Evolutionary conservation across 202 grass and related monocot genomes (phyloP).

Genomic region (Carex arenaria): DNA sequence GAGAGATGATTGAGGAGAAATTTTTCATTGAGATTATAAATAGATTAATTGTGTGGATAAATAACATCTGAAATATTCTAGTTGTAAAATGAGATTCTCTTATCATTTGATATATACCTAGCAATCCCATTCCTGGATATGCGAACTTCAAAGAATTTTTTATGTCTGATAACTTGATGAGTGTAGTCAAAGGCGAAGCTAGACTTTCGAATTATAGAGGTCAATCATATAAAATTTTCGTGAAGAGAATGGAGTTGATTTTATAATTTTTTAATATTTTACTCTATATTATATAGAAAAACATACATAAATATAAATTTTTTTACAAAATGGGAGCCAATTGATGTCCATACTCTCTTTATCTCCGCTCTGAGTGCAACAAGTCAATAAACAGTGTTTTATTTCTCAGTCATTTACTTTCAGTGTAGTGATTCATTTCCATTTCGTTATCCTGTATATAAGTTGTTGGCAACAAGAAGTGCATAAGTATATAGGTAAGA

Average conservation of each 20-base stretch:
- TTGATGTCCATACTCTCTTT: no score
- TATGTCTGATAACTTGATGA: not conserved
- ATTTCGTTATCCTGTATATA: not conserved
- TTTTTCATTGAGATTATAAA: not conserved
- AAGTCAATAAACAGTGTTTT: not conserved
- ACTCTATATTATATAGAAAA: no score
- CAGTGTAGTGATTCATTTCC: not conserved
- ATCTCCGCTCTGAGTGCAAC: not conserved
- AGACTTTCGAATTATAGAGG: no score
- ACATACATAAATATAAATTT: no score
- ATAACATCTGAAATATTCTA: not conserved
- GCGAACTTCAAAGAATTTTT: no score
- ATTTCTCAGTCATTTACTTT: not conserved
- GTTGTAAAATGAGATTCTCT: not conserved
- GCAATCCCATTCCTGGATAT: not conserved
- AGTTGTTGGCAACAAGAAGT: not conserved
- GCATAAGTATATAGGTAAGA: not conserved
- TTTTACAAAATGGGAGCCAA: no score
- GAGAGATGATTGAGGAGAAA: not conserved
- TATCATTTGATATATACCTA: not conserved
- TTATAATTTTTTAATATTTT: no score
- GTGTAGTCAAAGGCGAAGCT: not conserved
- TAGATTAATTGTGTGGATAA: not conserved
- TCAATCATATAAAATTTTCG: no score
- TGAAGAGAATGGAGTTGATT: no score